Evolutionary conservation across 2,329 filamentous ascomycete species (phyloP).

Genomic region (Phoma sp.): DNA sequence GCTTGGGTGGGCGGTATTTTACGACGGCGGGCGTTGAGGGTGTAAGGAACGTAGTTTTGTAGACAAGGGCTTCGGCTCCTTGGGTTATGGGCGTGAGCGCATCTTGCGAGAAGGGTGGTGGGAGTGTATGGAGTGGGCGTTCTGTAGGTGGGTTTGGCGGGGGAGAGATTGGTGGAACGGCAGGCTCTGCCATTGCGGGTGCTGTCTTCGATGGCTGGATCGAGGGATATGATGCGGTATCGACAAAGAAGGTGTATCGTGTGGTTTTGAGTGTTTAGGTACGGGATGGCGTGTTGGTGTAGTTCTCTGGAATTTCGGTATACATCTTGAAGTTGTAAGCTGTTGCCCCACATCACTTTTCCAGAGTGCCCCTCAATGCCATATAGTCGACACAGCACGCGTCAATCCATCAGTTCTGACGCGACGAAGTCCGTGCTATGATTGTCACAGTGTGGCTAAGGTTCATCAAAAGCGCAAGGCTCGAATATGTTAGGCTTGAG

Average conservation of each 20-base stretch:
- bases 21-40: slow-evolving; percentile 75
- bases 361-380: slow-evolving; percentile 13
- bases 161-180: slow-evolving; percentile 26
- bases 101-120: slow-evolving; percentile 55
- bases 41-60: slow-evolving; percentile 81
- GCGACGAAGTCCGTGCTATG: not conserved
- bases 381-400: not conserved
- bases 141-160: slow-evolving; percentile 28
- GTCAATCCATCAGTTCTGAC: not conserved
- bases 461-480: not conserved
- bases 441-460: not conserved
- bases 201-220: not conserved
- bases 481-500: no score
- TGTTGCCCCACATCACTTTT: slow-evolving; percentile 9
- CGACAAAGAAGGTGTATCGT: not conserved
- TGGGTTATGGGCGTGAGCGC: slow-evolving; percentile 80
- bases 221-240: not conserved
- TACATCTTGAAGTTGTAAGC: slow-evolving; percentile 1
- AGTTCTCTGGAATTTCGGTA: slow-evolving; percentile 3
- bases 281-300: not conserved
- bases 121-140: slow-evolving; percentile 38
- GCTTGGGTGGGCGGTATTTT: slow-evolving; percentile 90
- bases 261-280: not conserved
- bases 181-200: slow-evolving; percentile 32
- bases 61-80: slow-evolving; percentile 94